phyloP scores from a whole-genome alignment of 805 yeast genomes.

The Candida qinlingensis region DNA sequence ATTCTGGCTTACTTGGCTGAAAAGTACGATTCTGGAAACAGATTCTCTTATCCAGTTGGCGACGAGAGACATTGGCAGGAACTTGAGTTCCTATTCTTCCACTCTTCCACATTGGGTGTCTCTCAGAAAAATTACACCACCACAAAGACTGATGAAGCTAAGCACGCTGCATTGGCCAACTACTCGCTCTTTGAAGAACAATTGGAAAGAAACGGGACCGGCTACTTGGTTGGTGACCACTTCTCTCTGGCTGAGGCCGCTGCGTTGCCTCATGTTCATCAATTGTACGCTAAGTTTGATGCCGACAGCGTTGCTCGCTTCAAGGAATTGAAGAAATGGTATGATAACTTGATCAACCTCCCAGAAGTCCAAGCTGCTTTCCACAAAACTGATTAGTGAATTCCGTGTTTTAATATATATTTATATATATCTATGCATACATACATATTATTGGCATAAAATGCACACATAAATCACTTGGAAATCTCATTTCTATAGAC shows the following conservation, averaged over 20 bases:
- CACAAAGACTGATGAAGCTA: slow-evolving; percentile 33
- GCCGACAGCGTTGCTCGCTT: slow-evolving; percentile 4
- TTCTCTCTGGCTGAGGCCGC: slow-evolving; percentile 54
- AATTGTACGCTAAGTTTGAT: slow-evolving; percentile 1
- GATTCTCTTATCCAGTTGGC: slow-evolving; percentile 31
- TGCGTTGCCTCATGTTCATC: slow-evolving; percentile 30
- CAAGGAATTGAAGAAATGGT: slow-evolving; percentile 5
- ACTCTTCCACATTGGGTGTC: slow-evolving; percentile 54
- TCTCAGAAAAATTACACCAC: slow-evolving; percentile 49
- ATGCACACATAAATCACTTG: no score
- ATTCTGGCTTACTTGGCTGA: slow-evolving; percentile 52
- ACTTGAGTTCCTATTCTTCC: slow-evolving; percentile 50
- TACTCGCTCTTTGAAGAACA: slow-evolving; percentile 47
- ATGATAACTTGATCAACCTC: slow-evolving; percentile 5
- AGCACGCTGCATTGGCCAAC: slow-evolving; percentile 29
- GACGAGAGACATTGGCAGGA: slow-evolving; percentile 43
- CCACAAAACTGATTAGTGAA: slow-evolving; percentile 6
- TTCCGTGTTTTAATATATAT: no score
- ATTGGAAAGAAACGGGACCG: slow-evolving; percentile 37
- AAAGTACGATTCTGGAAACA: slow-evolving; percentile 49
- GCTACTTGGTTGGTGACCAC: slow-evolving; percentile 55
- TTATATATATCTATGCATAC: no score
- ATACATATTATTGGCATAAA: no score
- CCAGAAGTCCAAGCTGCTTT: slow-evolving; percentile 8
- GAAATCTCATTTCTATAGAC: no score